Conservation (phyloP, 495 filamentous ascomycete genomes). For the Tuber borchii region DNA sequence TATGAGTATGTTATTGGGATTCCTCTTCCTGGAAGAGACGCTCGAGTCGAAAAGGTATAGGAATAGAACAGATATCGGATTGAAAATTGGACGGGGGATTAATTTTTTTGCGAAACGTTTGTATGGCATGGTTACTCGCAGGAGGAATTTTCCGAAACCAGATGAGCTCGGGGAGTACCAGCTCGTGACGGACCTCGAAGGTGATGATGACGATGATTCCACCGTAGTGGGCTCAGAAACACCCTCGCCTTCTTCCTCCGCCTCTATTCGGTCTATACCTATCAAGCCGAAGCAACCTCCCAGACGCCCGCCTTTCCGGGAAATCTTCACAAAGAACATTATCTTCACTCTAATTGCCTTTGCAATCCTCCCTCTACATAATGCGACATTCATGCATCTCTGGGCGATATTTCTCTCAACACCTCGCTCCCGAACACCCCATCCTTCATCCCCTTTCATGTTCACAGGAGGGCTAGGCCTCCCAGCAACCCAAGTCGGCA, state of each 20-base stretch:
- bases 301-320: constrained; percentile 50
- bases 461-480: constrained; percentile 68
- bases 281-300: constrained; percentile 38
- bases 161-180: not conserved
- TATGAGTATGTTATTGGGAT: constrained; percentile 47
- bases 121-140: constrained; percentile 38
- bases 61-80: constrained; percentile 49
- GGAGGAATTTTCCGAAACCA: constrained; percentile 4
- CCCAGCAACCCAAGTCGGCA: constrained; percentile 57
- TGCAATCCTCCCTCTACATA: constrained; percentile 63
- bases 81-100: constrained; percentile 37
- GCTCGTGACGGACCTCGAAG: not conserved
- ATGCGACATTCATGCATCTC: constrained; percentile 65
- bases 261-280: constrained; percentile 21
- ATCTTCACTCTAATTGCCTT: constrained; percentile 58
- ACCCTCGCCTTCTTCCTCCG: constrained; percentile 37
- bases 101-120: constrained; percentile 42
- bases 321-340: constrained; percentile 59
- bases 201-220: not conserved
- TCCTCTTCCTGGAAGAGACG: constrained; percentile 59
- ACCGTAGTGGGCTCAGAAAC: constrained; percentile 27
- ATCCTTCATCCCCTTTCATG: constrained; percentile 49
- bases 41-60: constrained; percentile 48
- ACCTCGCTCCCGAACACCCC: constrained; percentile 50
- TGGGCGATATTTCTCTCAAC: constrained; percentile 65